phyloP scores from a whole-genome alignment of 2,329 filamentous ascomycete species.

The Colletotrichum echinochloae region DNA sequence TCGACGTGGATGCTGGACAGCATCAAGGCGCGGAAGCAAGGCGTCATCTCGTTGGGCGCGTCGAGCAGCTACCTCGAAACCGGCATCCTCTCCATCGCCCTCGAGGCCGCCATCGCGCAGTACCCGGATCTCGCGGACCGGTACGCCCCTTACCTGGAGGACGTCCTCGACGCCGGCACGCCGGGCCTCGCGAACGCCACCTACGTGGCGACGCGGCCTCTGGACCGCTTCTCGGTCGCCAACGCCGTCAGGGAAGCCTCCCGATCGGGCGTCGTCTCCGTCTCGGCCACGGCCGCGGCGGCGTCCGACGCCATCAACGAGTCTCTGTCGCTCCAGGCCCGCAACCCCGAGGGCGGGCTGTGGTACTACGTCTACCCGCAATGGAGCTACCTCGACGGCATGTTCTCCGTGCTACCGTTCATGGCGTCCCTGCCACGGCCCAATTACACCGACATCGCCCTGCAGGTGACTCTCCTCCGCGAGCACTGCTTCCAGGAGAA shows the following conservation, averaged over 20 bases:
- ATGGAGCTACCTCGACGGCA: conserved; percentile 66
- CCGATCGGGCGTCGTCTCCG: neutral
- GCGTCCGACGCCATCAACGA: conserved; percentile 41
- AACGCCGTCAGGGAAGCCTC: conserved; percentile 38
- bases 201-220: conserved; percentile 38
- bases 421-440: conserved; percentile 39
- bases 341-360: conserved; percentile 50
- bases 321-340: conserved; percentile 43
- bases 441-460: conserved; percentile 43
- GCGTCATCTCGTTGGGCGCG: conserved; percentile 42
- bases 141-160: conserved; percentile 36
- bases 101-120: conserved; percentile 38
- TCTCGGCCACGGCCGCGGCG: conserved; percentile 17
- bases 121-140: conserved; percentile 33
- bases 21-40: conserved; percentile 44
- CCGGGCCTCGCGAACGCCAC: conserved; percentile 34
- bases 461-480: conserved; percentile 42
- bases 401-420: conserved; percentile 62
- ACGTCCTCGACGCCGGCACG: conserved; percentile 40
- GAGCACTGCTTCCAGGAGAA: conserved; percentile 34
- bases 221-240: conserved; percentile 45
- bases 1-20: conserved; percentile 45
- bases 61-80: conserved; percentile 44
- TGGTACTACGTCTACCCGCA: conserved; percentile 60
- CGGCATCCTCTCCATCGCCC: conserved; percentile 42